A percentile compares a stretch with the other conserved stretches of the same genome.
Conservation (phyloP, 257 asterid genomes). For the Voacanga thouarsii region DNA sequence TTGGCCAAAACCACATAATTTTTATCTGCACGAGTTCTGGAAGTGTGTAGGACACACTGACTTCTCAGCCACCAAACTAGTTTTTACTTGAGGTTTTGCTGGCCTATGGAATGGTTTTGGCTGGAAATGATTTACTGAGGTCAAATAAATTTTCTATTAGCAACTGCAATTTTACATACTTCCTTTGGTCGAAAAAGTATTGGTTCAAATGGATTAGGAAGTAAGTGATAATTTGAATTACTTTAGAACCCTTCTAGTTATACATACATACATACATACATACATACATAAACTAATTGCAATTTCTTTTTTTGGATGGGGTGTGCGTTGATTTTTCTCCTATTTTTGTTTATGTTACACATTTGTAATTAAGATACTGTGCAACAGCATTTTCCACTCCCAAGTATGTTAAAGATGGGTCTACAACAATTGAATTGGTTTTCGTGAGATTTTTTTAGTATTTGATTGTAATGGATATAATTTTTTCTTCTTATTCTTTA, state of each 20-base stretch:
- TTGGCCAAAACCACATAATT: not conserved
- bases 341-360: not conserved
- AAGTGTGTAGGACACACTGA: no score
- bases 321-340: not conserved
- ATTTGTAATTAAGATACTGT: not conserved
- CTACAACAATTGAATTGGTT: not conserved
- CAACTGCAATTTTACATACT: not conserved
- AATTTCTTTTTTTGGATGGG: not conserved
- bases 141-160: not conserved
- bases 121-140: not conserved
- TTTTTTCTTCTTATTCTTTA: not conserved
- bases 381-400: no score
- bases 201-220: not conserved
- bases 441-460: not conserved
- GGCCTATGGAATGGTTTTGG: not conserved
- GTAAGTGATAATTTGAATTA: no score
- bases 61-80: not conserved
- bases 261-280: not conserved
- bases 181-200: not conserved
- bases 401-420: no score
- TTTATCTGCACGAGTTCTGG: not conserved
- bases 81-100: not conserved
- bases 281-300: no score
- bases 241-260: no score
- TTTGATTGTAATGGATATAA: not conserved